Conservation (phyloP, 208 protist species). For the Herpetomonas samuelpessoai region DNA sequence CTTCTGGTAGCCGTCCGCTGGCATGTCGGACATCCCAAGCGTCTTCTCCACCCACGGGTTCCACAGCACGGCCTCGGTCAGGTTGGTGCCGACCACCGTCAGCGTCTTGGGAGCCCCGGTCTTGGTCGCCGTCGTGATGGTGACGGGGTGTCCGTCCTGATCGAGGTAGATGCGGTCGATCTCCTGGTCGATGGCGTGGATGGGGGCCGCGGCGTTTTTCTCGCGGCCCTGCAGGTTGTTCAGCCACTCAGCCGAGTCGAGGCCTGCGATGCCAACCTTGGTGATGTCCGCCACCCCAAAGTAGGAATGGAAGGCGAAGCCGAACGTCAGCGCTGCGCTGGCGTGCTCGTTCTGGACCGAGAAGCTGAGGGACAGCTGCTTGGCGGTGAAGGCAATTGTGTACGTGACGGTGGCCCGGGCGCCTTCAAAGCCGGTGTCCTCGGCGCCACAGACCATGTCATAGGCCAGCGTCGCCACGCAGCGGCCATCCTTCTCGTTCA, state of each 20-base stretch:
- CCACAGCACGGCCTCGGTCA: slow-evolving; percentile 63
- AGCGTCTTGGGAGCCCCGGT: slow-evolving; percentile 13
- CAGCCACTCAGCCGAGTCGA: slow-evolving; percentile 37
- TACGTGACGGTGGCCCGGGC: slow-evolving; percentile 17
- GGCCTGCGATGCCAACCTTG: slow-evolving; percentile 33
- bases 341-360: slow-evolving; percentile 26
- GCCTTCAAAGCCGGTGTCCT: slow-evolving; percentile 2
- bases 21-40: slow-evolving; percentile 36
- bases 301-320: slow-evolving; percentile 66
- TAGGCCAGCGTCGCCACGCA: slow-evolving; percentile 15
- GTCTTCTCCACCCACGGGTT: slow-evolving; percentile 68
- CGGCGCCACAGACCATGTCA: slow-evolving; percentile 5
- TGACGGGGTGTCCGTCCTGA: slow-evolving; percentile 19
- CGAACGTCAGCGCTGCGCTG: slow-evolving; percentile 24
- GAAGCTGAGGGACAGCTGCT: slow-evolving; percentile 26
- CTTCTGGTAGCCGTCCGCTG: slow-evolving; percentile 37
- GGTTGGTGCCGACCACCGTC: slow-evolving; percentile 20
- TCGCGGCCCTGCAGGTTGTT: slow-evolving; percentile 36
- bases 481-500: slow-evolving; percentile 5
- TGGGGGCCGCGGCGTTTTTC: slow-evolving; percentile 3
- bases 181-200: slow-evolving; percentile 22
- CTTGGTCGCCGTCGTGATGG: slow-evolving; percentile 6
- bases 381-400: slow-evolving; percentile 45
- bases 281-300: slow-evolving; percentile 37
- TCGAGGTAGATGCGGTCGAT: slow-evolving; percentile 54